A percentile compares a stretch with the other conserved stretches of the same genome.
These are phyloP conservation scores for Colletotrichum falcatum DNA, from an alignment of 2,329 filamentous ascomycete species.

Conservation along the genomic window DNA sequence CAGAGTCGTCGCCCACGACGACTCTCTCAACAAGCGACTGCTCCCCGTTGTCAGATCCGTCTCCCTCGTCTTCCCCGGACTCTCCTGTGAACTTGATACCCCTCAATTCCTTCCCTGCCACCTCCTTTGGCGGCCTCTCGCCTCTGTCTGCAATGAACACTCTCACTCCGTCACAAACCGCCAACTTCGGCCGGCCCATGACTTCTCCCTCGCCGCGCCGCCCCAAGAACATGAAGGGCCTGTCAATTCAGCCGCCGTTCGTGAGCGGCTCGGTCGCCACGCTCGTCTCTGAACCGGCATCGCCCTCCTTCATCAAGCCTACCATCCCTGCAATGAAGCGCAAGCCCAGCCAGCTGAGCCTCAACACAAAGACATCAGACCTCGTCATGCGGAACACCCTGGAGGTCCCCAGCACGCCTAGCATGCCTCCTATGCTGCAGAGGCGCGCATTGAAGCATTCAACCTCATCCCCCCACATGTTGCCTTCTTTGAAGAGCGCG, in stretches of 20 bases:
- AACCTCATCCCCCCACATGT: conserved; percentile 75
- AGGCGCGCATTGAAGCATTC: conserved; percentile 75
- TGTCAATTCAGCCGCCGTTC: conserved; percentile 79
- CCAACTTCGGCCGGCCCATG: conserved; percentile 67
- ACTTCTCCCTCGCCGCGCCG: conserved; percentile 78
- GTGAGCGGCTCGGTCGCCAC: conserved; percentile 56
- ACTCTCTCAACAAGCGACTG: conserved; percentile 94
- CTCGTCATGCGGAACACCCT: conserved; percentile 61
- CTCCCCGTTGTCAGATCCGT: conserved; percentile 88
- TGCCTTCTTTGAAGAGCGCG: conserved; percentile 68
- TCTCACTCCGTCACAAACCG: conserved; percentile 58
- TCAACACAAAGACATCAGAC: conserved; percentile 77
- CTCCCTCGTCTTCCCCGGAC: conserved; percentile 91
- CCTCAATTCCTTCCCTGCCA: conserved; percentile 74
- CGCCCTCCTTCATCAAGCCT: conserved; percentile 84
- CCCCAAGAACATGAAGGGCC: conserved; percentile 84
- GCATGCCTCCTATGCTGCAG: conserved; percentile 69
- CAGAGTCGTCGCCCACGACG: conserved; percentile 94
- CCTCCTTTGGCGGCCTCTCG: conserved; percentile 63
- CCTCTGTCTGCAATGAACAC: conserved; percentile 56
- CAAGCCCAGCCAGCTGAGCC: conserved; percentile 81
- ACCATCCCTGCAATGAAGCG: conserved; percentile 77
- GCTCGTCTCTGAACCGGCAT: conserved; percentile 74
- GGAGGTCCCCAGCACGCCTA: conserved; percentile 68
- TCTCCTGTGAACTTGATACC: conserved; percentile 83